Evolutionary conservation across 768 basidiomycete genomes (phyloP).

Genomic region (Panaeolus papilionaceus): DNA sequence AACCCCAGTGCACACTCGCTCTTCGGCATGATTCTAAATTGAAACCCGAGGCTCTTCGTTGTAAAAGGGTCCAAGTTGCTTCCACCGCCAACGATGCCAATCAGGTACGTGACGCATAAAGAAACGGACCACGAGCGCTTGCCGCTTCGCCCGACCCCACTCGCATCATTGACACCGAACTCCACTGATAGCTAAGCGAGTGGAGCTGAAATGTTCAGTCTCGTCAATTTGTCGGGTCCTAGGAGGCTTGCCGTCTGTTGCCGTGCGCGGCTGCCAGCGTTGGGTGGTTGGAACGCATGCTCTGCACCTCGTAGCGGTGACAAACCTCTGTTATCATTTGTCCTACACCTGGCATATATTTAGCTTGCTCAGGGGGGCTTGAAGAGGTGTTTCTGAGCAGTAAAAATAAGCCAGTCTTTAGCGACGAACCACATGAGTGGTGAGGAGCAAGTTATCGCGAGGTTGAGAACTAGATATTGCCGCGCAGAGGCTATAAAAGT

Average conservation of each 20-base stretch:
- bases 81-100: background rate
- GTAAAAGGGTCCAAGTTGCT: too few species aligned
- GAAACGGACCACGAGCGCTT: background rate
- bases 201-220: background rate
- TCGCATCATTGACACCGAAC: background rate
- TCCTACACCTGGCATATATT: background rate
- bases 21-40: too few species aligned
- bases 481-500: background rate
- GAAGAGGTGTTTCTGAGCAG: background rate
- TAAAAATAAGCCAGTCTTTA: background rate
- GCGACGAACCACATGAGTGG: background rate
- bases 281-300: background rate
- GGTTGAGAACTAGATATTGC: background rate
- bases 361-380: background rate
- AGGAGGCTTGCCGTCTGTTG: background rate
- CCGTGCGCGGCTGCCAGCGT: background rate
- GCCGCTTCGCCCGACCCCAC: too few species aligned
- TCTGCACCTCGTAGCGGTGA: background rate
- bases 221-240: slow-evolving; percentile 14
- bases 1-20: too few species aligned
- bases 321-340: background rate
- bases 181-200: background rate
- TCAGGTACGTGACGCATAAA: background rate
- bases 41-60: too few species aligned
- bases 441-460: background rate